These are phyloP conservation scores for Rachicladosporium sp. DNA, from an alignment of 2,329 filamentous ascomycete species.

Conservation along the genomic window DNA sequence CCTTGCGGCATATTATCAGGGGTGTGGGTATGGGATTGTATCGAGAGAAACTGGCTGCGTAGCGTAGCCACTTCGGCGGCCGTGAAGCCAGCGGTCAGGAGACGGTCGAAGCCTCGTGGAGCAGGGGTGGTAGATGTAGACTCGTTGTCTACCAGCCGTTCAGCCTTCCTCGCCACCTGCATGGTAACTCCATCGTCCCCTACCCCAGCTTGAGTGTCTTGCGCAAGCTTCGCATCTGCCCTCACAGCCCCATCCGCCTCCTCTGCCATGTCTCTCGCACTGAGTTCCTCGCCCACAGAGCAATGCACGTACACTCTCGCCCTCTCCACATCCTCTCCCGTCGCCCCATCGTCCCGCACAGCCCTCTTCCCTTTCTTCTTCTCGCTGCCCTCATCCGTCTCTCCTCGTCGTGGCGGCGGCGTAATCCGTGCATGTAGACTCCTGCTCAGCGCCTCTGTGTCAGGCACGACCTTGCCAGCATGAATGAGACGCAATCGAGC, in stretches of 20 bases:
- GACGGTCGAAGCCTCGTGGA: slow-evolving; percentile 76
- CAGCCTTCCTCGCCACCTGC: no score
- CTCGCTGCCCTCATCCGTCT: slow-evolving; percentile 20
- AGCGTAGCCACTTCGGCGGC: slow-evolving; percentile 71
- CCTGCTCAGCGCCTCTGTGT: slow-evolving; percentile 53
- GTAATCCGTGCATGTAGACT: slow-evolving; percentile 54
- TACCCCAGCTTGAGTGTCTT: background rate
- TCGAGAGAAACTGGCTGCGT: slow-evolving; percentile 75
- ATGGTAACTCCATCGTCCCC: no score
- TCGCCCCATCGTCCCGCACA: slow-evolving; percentile 29
- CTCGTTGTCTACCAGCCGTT: slow-evolving; percentile 7
- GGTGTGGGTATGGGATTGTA: slow-evolving; percentile 70
- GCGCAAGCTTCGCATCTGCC: slow-evolving; percentile 25
- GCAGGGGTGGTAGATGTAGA: slow-evolving; percentile 37
- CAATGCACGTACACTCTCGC: slow-evolving; percentile 80
- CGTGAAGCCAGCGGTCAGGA: slow-evolving; percentile 72
- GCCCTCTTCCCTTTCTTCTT: slow-evolving; percentile 56
- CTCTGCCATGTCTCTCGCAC: slow-evolving; percentile 52
- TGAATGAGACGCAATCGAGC: slow-evolving; percentile 80
- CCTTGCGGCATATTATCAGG: slow-evolving; percentile 81
- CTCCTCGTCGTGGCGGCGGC: slow-evolving; percentile 30
- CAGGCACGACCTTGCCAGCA: slow-evolving; percentile 72
- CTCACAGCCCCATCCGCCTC: slow-evolving; percentile 42
- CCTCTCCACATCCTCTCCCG: slow-evolving; percentile 21
- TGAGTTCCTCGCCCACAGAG: slow-evolving; percentile 67